These are phyloP conservation scores for Kuraishia ogatae DNA, from an alignment of 805 yeast species.

Conservation along the genomic window DNA sequence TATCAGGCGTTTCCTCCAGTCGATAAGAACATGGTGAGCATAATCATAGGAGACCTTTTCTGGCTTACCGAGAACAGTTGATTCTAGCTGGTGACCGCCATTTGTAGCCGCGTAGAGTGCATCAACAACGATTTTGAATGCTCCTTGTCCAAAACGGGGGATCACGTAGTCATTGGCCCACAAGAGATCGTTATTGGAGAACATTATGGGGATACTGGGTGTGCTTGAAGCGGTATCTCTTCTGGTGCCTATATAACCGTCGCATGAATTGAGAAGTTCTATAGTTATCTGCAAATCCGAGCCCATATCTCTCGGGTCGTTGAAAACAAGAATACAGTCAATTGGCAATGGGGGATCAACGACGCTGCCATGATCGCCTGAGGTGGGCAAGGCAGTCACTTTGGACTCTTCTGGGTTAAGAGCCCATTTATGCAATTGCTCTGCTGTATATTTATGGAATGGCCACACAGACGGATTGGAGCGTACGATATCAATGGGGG, in stretches of 20 bases:
- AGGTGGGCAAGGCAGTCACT: slow-evolving; percentile 6
- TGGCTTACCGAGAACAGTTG: slow-evolving; percentile 75
- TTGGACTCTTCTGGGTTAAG: slow-evolving; percentile 19
- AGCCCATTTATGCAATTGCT: slow-evolving; percentile 35
- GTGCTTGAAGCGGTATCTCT: slow-evolving; percentile 21
- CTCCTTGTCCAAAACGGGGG: slow-evolving; percentile 90
- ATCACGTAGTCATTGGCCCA: slow-evolving; percentile 80
- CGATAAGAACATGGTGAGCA: slow-evolving; percentile 64
- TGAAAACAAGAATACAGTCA: slow-evolving; percentile 76
- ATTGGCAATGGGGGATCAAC: slow-evolving; percentile 30
- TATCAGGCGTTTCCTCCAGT: slow-evolving; percentile 35
- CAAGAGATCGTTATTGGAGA: slow-evolving; percentile 74
- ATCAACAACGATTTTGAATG: slow-evolving; percentile 58
- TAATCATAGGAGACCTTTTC: slow-evolving; percentile 69
- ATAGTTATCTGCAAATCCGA: slow-evolving; percentile 72
- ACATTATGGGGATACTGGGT: slow-evolving; percentile 65
- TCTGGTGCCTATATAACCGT: slow-evolving; percentile 58
- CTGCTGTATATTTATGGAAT: slow-evolving; percentile 43
- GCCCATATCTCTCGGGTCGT: slow-evolving; percentile 85
- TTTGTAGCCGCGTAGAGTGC: slow-evolving; percentile 48
- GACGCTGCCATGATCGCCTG: slow-evolving; percentile 13
- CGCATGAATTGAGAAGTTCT: slow-evolving; percentile 58
- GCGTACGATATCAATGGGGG: slow-evolving; percentile 62
- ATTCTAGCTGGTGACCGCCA: slow-evolving; percentile 36
- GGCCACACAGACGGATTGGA: slow-evolving; percentile 60